A percentile compares a stretch with the other conserved stretches of the same genome.
Evolutionary conservation across 768 basidiomycete species (phyloP).

Genomic region (Pleurotus ostreatus): DNA sequence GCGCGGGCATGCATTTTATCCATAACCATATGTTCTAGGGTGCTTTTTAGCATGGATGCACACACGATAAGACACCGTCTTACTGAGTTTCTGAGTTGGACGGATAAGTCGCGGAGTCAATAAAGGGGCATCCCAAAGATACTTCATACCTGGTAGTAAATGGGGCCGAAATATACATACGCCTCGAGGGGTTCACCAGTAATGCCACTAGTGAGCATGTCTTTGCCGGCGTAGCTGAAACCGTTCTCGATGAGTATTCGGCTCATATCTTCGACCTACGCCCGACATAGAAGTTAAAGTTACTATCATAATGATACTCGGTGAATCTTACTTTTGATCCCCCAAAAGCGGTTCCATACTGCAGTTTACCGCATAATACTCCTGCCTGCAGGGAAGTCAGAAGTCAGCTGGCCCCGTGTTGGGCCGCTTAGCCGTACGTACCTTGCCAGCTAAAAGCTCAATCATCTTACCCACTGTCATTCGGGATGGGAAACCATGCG

Average conservation of each 20-base stretch:
- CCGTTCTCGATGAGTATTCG: slow-evolving; percentile 92
- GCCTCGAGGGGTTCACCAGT: slow-evolving; percentile 96
- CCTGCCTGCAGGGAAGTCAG: slow-evolving; percentile 61
- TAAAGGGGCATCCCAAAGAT: slow-evolving; percentile 1
- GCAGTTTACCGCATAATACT: slow-evolving; percentile 82
- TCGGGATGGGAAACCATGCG: slow-evolving; percentile 97
- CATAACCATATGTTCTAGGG: slow-evolving; percentile 94
- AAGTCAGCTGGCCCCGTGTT: slow-evolving; percentile 1
- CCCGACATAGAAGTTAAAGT: background rate
- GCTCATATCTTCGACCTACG: slow-evolving; percentile 95
- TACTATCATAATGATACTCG: background rate
- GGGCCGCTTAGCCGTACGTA: slow-evolving; percentile 20
- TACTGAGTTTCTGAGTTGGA: slow-evolving; percentile 82
- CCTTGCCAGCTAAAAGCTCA: slow-evolving; percentile 93
- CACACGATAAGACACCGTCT: slow-evolving; percentile 22
- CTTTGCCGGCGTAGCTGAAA: slow-evolving; percentile 98
- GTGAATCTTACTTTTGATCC: slow-evolving; percentile 76
- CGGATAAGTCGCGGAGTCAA: slow-evolving; percentile 9
- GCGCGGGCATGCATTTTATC: slow-evolving; percentile 99
- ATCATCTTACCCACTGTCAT: slow-evolving; percentile 99
- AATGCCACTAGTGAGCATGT: slow-evolving; percentile 97
- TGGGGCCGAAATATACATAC: slow-evolving; percentile 98
- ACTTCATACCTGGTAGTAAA: slow-evolving; percentile 84
- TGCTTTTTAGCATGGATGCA: slow-evolving; percentile 6
- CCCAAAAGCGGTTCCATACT: slow-evolving; percentile 95